These are phyloP conservation scores for Puya raimondii DNA, from an alignment of 176 grass and related monocot species.

Conservation along the genomic window DNA sequence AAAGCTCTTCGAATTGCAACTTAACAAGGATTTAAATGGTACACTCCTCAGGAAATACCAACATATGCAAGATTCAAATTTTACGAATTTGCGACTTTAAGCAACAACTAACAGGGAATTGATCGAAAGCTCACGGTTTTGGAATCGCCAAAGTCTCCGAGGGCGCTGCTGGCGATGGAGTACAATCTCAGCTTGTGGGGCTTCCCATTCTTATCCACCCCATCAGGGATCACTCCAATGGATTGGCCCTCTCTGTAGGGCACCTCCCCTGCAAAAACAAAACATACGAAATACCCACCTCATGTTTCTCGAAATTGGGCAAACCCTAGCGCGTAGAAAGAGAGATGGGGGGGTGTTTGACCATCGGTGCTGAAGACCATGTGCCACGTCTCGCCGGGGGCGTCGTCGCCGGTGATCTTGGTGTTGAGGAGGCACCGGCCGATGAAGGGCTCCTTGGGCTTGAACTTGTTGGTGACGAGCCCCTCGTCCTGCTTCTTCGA, in stretches of 20 bases:
- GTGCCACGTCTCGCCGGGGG: constrained; percentile 95
- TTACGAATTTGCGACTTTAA: too few species aligned
- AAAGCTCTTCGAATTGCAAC: too few species aligned
- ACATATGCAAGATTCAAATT: too few species aligned
- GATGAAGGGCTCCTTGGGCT: constrained; percentile 70
- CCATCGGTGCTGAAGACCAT: constrained; percentile 91
- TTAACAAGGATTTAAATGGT: too few species aligned
- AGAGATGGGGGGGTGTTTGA: not conserved
- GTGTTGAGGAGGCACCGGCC: constrained; percentile 91
- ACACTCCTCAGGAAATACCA: too few species aligned
- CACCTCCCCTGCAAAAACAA: constrained; percentile 31
- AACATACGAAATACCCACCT: not conserved
- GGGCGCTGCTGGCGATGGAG: constrained; percentile 89
- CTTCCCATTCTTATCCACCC: constrained; percentile 81
- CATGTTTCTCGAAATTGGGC: too few species aligned
- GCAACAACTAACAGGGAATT: too few species aligned
- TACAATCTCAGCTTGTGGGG: constrained; percentile 93
- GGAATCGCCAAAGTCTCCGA: constrained; percentile 87
- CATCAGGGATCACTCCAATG: constrained; percentile 69
- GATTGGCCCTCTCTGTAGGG: constrained; percentile 95
- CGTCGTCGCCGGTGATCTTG: constrained; percentile 91
- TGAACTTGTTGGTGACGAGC: constrained; percentile 61
- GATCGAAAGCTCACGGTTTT: constrained; percentile 52
- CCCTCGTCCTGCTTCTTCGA: constrained; percentile 89
- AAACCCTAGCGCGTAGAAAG: too few species aligned